Base-by-base conservation (phyloP, 1,284 basidiomycete genomes). In the Coriolopsis trogii region DNA sequence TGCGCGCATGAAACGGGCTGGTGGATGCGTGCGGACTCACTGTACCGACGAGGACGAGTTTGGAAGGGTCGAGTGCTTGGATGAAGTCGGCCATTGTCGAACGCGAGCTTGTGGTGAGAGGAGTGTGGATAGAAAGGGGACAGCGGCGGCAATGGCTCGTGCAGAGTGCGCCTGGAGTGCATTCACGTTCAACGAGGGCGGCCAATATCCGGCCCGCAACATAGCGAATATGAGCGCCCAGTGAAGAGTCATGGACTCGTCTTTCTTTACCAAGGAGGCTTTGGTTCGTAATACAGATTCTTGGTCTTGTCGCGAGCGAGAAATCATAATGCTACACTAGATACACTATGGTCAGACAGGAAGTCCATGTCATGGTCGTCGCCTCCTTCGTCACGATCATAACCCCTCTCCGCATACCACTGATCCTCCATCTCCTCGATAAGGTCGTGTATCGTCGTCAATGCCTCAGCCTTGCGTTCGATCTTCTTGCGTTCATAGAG, bases 401-500 rank as follows among this genome's bases (percentile, higher is more conserved):
- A 43, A 16, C 25, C 42, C 41, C 41, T 29, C 13, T 51, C 53
- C 15, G 28, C 45, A 42, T 29, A 48, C 54, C 55, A 57, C n/a
- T 51, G 56, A 23, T 58, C 52, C 26, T 64, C 64, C 23, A 63
- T 57, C 47, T 67, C 63, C 18, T 65, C 51, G 8, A 78, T 58
- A 21, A 76, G 39, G 41, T 66, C 68, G n/a, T 65, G 58, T 24
- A 78, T 49, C 15, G 64, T 65, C 26, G 67, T 65, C 26, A 82
- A 58, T 33, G 74, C 71, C 40, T 82, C 82, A 16, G 77, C 69
- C 59, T 84, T 84, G 50, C 77, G 73, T 59, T 86, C 82, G 2
- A 83, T 79, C 62, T 82, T 85, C 55, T 80, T 82, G 18, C 92
- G 77, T 28, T 85, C 81, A 62, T 85, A 97, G 28, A 93, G 68